Evolutionary conservation across 106 monocot species (phyloP).

Genomic region (Chionographis japonica): DNA sequence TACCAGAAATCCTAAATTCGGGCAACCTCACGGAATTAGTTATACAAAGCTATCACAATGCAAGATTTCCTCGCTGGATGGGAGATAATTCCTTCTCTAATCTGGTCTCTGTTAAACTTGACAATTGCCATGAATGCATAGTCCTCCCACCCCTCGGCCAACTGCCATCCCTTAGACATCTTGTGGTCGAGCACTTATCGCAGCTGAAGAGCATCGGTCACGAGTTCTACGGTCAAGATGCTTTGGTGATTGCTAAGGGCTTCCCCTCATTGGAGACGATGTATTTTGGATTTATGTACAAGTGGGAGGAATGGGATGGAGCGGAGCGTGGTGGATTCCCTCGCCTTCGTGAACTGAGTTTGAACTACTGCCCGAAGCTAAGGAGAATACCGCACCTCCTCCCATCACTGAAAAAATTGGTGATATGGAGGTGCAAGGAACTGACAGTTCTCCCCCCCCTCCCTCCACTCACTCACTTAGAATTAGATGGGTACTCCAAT

Average conservation of each 20-base stretch:
- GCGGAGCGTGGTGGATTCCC: conserved; percentile 3
- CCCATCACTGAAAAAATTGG: conserved; percentile 20
- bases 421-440: conserved; percentile 8
- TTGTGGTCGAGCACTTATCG: conserved; percentile 2
- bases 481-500: conserved; percentile 1
- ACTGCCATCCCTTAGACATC: conserved; percentile 13
- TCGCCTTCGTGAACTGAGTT: background rate
- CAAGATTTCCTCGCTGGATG: conserved; percentile 19
- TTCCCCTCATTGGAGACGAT: conserved; percentile 15
- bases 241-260: background rate
- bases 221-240: background rate
- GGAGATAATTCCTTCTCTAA: conserved; percentile 20
- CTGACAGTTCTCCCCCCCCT: conserved; percentile 11
- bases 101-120: conserved; percentile 10
- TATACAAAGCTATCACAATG: conserved; percentile 5
- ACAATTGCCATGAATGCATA: background rate
- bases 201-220: background rate
- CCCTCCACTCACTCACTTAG: conserved; percentile 15
- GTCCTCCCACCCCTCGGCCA: conserved; percentile 8
- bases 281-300: conserved; percentile 11
- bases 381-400: conserved; percentile 7
- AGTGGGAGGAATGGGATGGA: conserved; percentile 1
- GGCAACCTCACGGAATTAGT: conserved; percentile 8
- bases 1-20: too few relatives aligned
- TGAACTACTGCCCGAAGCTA: conserved; percentile 8